Evolutionary conservation across 352 stramenopile genomes (phyloP).

Genomic region (Globisporangium canariense): DNA sequence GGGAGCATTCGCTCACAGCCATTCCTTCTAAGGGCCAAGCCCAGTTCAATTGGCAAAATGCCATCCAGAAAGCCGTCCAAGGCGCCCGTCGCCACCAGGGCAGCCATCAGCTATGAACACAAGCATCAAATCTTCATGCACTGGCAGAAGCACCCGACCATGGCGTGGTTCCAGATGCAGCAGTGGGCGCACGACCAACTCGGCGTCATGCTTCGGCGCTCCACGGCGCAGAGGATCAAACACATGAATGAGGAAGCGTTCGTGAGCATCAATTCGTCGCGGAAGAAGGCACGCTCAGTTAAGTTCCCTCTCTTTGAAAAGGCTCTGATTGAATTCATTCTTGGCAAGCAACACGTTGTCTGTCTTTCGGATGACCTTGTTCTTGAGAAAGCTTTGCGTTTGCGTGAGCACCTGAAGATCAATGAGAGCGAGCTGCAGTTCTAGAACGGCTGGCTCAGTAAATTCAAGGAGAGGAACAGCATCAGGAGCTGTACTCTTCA

Average conservation of each 20-base stretch:
- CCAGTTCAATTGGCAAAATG: slow-evolving; percentile 3
- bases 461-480: neutral
- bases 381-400: slow-evolving; percentile 3
- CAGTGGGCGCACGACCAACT: neutral
- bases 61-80: neutral
- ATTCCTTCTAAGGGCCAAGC: neutral
- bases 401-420: neutral
- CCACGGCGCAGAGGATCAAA: neutral
- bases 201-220: neutral
- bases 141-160: slow-evolving; percentile 1
- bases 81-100: neutral
- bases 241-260: slow-evolving; percentile 1
- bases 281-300: neutral
- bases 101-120: slow-evolving; percentile 4
- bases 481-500: neutral
- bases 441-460: slow-evolving; percentile 1
- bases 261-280: neutral
- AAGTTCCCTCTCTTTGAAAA: neutral
- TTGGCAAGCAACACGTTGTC: slow-evolving; percentile 1
- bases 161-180: slow-evolving; percentile 2
- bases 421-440: slow-evolving; percentile 3
- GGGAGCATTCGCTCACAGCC: neutral
- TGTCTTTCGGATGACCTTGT: slow-evolving; percentile 4
- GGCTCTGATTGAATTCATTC: slow-evolving; percentile 2
- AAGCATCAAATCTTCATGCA: slow-evolving; percentile 2